phyloP scores from a whole-genome alignment of 2,329 filamentous ascomycete genomes.

The Fusarium tjaetaba region DNA sequence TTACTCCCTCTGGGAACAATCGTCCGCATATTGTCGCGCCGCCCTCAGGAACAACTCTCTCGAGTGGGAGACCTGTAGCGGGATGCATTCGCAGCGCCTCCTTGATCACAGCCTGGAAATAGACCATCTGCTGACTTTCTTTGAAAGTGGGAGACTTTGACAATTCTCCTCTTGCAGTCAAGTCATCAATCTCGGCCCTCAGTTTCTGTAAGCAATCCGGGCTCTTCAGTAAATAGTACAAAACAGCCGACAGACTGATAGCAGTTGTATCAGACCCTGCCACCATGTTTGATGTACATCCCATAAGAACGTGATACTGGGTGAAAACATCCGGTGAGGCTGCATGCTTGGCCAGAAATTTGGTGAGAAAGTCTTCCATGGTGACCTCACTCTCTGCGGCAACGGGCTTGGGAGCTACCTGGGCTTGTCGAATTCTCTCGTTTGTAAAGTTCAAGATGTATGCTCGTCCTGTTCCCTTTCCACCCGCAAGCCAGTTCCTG shows the following conservation, averaged over 20 bases:
- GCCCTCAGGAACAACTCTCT: constrained; percentile 34
- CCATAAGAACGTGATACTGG: constrained; percentile 29
- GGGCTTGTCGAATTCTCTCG: constrained; percentile 2
- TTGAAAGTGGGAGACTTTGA: constrained; percentile 26
- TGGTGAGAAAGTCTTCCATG: constrained; percentile 37
- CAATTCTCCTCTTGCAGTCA: not conserved
- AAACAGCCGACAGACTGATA: constrained; percentile 31
- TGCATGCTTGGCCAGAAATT: constrained; percentile 34
- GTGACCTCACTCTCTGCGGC: not conserved
- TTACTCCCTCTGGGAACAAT: constrained; percentile 34
- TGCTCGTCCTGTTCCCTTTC: constrained; percentile 1
- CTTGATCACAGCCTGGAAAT: constrained; percentile 37
- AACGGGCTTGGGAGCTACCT: not conserved
- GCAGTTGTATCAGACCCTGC: constrained; percentile 40
- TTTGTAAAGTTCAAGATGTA: constrained; percentile 24
- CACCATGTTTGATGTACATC: constrained; percentile 37
- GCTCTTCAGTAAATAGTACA: constrained; percentile 31
- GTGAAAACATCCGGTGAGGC: constrained; percentile 24
- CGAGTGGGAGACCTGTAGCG: constrained; percentile 28
- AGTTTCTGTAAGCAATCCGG: constrained; percentile 15
- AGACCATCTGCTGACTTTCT: constrained; percentile 33
- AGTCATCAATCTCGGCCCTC: constrained; percentile 8
- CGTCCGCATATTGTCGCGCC: constrained; percentile 22
- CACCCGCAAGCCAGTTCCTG: constrained; percentile 9
- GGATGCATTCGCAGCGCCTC: constrained; percentile 38